Base-by-base conservation (phyloP, 2,329 filamentous ascomycete genomes). In the Ascomycota sp. region DNA sequence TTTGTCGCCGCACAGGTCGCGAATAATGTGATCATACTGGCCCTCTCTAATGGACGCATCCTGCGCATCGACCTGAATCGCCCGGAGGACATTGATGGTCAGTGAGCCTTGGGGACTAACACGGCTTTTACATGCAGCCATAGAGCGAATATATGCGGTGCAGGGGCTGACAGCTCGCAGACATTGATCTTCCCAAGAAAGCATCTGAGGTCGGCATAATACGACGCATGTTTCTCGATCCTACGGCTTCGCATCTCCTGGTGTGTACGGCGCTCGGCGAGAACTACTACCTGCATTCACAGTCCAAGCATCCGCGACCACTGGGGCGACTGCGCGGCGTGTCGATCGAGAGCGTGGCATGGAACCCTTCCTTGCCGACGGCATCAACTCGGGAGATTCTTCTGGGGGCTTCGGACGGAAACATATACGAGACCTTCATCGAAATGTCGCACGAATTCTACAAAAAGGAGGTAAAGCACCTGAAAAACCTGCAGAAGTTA, bases 241-340 rank as follows among this genome's bases (percentile, higher is more conserved):
- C 89, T 20, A 93, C 86, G 8, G 89, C 89, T 20, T 94, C 83
- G 5, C 89, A 98, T 56, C 63, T 98, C 20, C 69, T 98, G 38
- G 73, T 98, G 40, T 83, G 78, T 48, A 98, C 89, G 3, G 77
- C 82, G 5, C 69, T 83, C 25, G 83, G 83, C 48, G 89, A 98
- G 53, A 95, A 92, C 56, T 98, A 85, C 59, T 98, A 98, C 53
- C 76, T 98, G 8, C 89, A 98, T 51, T 86, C 83, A 8, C 86
- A 95, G 49, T 89, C 85, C 22, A 77, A 82, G 40, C 77, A 85
- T 39, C 83, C 86, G 3, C 81, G 89, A 38, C 67, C 75, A 7
- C 61, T 98, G 23, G 73, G 77, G 10, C 69, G 82, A 33, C 56
- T 98, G 31, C 86, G 86, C 41, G 82, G 82, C 20, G 81, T 94